Evolutionary conservation across 345 rosid species (phyloP).

Genomic region (Aquilaria malaccensis): DNA sequence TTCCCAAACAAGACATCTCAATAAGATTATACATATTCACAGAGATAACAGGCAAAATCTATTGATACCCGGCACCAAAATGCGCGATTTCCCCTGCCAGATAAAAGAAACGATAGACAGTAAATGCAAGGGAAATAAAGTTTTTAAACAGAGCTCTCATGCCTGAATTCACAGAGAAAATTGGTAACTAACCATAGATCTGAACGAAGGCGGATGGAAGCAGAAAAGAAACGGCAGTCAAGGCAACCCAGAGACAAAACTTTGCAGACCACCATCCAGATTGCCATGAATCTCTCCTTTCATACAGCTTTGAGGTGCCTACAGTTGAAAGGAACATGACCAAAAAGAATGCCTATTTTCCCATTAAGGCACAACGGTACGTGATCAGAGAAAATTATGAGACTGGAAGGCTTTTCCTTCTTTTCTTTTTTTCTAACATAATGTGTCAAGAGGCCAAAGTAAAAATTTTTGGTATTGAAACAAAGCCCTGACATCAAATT

Average conservation of each 20-base stretch:
- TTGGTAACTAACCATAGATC: slow-evolving; percentile 59
- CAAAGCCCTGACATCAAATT: background rate
- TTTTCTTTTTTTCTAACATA: too few species aligned
- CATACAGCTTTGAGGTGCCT: slow-evolving; percentile 52
- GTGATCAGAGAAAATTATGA: too few species aligned
- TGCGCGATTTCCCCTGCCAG: slow-evolving; percentile 87
- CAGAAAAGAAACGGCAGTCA: slow-evolving; percentile 58
- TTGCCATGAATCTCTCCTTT: slow-evolving; percentile 74
- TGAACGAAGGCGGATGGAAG: slow-evolving; percentile 60
- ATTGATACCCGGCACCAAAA: slow-evolving; percentile 94
- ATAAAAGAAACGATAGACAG: background rate
- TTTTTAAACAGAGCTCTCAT: background rate
- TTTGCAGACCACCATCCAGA: slow-evolving; percentile 94
- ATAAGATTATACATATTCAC: slow-evolving; percentile 16
- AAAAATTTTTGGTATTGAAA: slow-evolving; percentile 1
- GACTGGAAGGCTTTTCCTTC: too few species aligned
- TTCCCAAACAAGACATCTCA: slow-evolving; percentile 10
- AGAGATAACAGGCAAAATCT: slow-evolving; percentile 1
- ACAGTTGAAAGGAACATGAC: slow-evolving; percentile 72
- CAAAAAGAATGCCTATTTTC: slow-evolving; percentile 49
- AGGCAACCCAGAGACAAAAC: slow-evolving; percentile 53
- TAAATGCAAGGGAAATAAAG: background rate
- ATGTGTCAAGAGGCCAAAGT: background rate
- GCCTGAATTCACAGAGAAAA: background rate
- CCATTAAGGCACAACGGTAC: slow-evolving; percentile 6